Base-by-base conservation (phyloP, 208 protist species). In the Trypanosoma rangeli region DNA sequence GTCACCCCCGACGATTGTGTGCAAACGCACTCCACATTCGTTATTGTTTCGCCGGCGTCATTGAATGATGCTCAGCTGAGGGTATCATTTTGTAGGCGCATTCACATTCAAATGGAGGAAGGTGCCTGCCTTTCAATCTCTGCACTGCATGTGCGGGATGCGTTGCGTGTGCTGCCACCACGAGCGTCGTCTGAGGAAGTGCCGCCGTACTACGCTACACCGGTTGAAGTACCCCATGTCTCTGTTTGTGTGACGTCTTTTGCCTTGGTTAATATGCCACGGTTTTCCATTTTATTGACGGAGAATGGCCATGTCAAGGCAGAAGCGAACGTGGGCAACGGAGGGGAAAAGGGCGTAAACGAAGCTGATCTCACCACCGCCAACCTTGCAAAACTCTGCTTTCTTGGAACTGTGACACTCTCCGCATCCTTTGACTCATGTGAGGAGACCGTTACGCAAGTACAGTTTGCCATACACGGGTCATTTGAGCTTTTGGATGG, bases 401-500 rank as follows among this genome's bases (percentile, higher is more conserved):
- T 73, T 28, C 28, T 64, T 60, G 60, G 24, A 9, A 37, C 48
- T 37, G n/a, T 73, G 24, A 39, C 68, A 35, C n/a, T 64, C 16
- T 28, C 46, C 35, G 49, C 39, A 13, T 56, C 33, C n/a, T 53
- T 66, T 44, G 15, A 24, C 33, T 18, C 48, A 20, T 3, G 28
- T 31, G n/a, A 59, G 0, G 31, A 54, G 35, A 49, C 26, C 24
- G 20, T 3, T 16, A 64, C 28, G 18, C 70, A 18, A 4, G 60
- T 28, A 49, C 65, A 61, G 28, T 50, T 72, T 18, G 2, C 28
- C 29, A 22, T 71, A 1, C 48, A 55, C 16, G 73, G 73, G 35
- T 33, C n/a, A 16, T 77, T 77, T 64, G 57, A 77, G 37, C 57
- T 77, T 35, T 26, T 71, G 24, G 64, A 77, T 26, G 58, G 65